Percentiles rank a stretch among this genome's conserved stretches.
phyloP scores from a whole-genome alignment of 139 green algal genomes.

The Klebsormidium nitens region DNA sequence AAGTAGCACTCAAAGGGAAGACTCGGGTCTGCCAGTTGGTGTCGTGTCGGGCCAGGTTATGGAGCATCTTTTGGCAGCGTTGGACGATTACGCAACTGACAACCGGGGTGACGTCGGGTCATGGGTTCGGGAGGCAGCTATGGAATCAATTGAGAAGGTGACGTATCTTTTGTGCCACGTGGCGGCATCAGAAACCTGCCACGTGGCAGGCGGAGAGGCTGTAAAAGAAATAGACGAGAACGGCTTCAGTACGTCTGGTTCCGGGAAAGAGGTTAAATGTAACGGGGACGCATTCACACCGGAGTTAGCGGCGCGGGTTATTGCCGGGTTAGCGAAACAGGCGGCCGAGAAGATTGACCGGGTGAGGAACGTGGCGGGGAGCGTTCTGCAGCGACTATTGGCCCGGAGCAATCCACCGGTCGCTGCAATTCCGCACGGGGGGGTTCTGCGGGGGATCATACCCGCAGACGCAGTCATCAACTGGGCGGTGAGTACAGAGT shows the following conservation, averaged over 20 bases:
- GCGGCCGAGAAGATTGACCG: constrained; percentile 75
- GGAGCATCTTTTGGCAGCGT: constrained; percentile 50
- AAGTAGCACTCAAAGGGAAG: too few relatives aligned
- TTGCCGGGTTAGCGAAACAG: constrained; percentile 63
- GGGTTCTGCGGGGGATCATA: constrained; percentile 6
- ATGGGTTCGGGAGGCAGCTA: constrained; percentile 85
- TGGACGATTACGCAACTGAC: constrained; percentile 90
- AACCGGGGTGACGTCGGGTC: constrained; percentile 91
- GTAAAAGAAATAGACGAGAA: too few relatives aligned
- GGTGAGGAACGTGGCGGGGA: constrained; percentile 51
- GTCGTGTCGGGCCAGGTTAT: background rate
- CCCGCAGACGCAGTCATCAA: background rate
- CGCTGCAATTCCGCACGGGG: background rate
- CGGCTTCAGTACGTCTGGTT: too few relatives aligned
- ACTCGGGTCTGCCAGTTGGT: background rate
- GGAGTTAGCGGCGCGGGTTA: constrained; percentile 7
- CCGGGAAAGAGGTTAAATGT: too few relatives aligned
- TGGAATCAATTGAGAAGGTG: constrained; percentile 47
- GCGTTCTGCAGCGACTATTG: constrained; percentile 25
- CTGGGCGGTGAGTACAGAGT: constrained; percentile 7
- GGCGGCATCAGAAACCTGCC: background rate
- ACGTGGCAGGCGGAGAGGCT: background rate
- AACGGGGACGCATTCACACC: too few relatives aligned
- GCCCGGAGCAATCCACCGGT: background rate
- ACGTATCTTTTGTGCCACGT: constrained; percentile 33